Conservation (phyloP, 495 filamentous ascomycete genomes). For the Penicillium crystallinum region DNA sequence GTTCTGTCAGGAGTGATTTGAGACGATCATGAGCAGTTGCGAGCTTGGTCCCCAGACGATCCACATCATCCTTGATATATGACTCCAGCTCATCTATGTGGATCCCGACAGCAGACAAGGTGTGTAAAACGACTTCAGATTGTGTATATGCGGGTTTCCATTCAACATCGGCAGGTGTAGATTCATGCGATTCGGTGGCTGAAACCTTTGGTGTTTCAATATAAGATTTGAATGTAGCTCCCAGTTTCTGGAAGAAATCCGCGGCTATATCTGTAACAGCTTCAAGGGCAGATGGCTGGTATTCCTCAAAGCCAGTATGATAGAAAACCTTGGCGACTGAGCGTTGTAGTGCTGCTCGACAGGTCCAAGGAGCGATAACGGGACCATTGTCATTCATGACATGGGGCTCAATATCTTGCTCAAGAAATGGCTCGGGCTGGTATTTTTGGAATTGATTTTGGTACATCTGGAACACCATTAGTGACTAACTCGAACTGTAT, state of each 20-base stretch:
- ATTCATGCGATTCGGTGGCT: slow-evolving; percentile 34
- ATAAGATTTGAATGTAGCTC: slow-evolving; percentile 71
- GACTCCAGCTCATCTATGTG: slow-evolving; percentile 76
- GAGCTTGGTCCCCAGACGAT: slow-evolving; percentile 80
- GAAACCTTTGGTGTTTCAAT: slow-evolving; percentile 72
- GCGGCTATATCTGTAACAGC: slow-evolving; percentile 83
- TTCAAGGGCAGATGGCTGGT: slow-evolving; percentile 90
- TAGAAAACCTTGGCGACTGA: slow-evolving; percentile 93
- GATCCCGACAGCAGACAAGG: slow-evolving; percentile 72
- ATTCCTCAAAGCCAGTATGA: slow-evolving; percentile 95
- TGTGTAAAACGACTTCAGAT: slow-evolving; percentile 85
- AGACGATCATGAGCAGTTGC: slow-evolving; percentile 85
- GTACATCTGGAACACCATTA: slow-evolving; percentile 63
- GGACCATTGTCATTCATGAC: slow-evolving; percentile 85
- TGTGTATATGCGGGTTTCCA: slow-evolving; percentile 66
- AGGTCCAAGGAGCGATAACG: slow-evolving; percentile 73
- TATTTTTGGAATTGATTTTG: slow-evolving; percentile 98
- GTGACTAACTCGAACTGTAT: background rate
- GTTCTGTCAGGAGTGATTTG: slow-evolving; percentile 80
- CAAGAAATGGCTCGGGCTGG: slow-evolving; percentile 82
- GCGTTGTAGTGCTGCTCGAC: slow-evolving; percentile 77
- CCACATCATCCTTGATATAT: slow-evolving; percentile 92
- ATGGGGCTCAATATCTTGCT: slow-evolving; percentile 76
- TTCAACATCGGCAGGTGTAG: slow-evolving; percentile 18
- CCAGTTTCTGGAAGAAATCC: slow-evolving; percentile 83